Evolutionary conservation across 176 grass and related monocot species (phyloP).

Genomic region (Paspalum notatum): DNA sequence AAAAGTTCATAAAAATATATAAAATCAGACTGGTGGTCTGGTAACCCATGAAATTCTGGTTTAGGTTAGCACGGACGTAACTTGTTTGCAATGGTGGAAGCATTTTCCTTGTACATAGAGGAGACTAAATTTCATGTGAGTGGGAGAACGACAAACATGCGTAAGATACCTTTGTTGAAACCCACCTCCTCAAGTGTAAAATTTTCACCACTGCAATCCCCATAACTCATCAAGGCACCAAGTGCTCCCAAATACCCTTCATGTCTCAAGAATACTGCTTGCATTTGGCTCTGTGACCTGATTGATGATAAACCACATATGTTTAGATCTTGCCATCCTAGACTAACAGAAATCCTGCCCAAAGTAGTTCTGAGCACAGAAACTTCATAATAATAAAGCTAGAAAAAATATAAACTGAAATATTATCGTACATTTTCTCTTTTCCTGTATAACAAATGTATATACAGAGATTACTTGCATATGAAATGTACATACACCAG

Average conservation of each 20-base stretch:
- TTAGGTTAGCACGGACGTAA: background rate
- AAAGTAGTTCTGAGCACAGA: background rate
- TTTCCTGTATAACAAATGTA: background rate
- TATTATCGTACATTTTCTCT: background rate
- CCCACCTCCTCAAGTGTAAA: constrained; percentile 48
- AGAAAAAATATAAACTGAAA: constrained; percentile 24
- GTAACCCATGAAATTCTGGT: constrained; percentile 9
- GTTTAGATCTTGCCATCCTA: constrained; percentile 28
- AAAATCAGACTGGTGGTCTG: background rate
- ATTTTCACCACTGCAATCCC: constrained; percentile 53
- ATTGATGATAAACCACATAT: constrained; percentile 46
- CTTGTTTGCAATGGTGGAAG: constrained; percentile 21
- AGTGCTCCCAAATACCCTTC: constrained; percentile 96
- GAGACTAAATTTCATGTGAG: background rate
- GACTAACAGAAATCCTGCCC: constrained; percentile 15
- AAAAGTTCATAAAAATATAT: background rate
- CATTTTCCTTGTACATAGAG: constrained; percentile 5
- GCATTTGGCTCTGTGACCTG: constrained; percentile 97
- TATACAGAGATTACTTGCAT: constrained; percentile 8
- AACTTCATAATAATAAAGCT: constrained; percentile 3
- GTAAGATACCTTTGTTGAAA: background rate
- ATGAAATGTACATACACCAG: background rate
- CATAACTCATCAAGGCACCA: constrained; percentile 90
- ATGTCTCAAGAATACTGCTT: constrained; percentile 90
- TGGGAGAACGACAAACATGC: constrained; percentile 13